Evolutionary conservation across 1,139 yeast species (phyloP), one percentile per base, ranked within the genome.

Genomic region (Yamadazyma aaseri): DNA sequence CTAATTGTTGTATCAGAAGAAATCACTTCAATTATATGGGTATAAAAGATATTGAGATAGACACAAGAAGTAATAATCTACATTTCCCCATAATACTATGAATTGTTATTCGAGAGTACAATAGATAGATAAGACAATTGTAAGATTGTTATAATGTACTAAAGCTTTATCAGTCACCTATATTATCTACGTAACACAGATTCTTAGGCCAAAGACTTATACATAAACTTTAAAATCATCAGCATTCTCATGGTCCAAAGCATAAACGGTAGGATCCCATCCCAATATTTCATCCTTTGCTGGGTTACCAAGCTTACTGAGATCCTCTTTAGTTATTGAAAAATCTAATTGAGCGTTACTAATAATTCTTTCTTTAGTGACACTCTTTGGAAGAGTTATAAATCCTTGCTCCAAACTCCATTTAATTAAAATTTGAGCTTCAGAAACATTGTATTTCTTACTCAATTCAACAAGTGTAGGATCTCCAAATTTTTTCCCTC

Each of bases 401-500:
- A 84, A 87, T 90, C 86, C 36, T 81, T 75, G 42, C 52, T 76
- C 71, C 24, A 81, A 63, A 38, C 76, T 84, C 87, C 90, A 86
- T 37, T 83, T 76, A 43, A 85, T 67, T 45, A 81, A 65, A 23
- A 86, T 62, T 41, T 76, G 73, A 27, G 85, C 86, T 7, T 84
- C 68, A 3, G 75, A 59, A 20, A 72, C 78, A 24, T 57, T 52
- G 53, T 80, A 67, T 47, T 73, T 71, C 39, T 73, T 60, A 30
- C 89, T 86, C 41, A 85, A 56, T 21, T 63, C 56, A 17, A 54
- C 46, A 16, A 85, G 59, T 3, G 61, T 56, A 26, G 63, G 60
- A 46, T 81, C 73, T 28, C 65, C 60, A 47, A 81, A 64, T 26
- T 81, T 56, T 11, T 74, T 74, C 10, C 73, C 65, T 26, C 86